Evolutionary conservation across 352 stramenopile genomes (phyloP).

Genomic region (Pythium plurisporium): DNA sequence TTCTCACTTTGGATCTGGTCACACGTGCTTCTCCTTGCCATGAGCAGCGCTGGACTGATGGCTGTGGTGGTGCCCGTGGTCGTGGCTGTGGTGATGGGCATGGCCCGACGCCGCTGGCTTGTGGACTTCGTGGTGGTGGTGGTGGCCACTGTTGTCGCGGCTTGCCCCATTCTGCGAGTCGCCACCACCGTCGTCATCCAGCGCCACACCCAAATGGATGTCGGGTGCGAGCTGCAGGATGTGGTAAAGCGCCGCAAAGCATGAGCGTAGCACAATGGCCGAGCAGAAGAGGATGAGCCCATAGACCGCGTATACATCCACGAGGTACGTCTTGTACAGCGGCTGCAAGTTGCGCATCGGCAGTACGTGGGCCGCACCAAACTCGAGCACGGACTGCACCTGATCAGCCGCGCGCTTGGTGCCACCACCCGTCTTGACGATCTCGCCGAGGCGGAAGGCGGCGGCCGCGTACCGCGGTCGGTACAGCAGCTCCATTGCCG

Average conservation of each 20-base stretch:
- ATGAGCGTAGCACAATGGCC: constrained; percentile 78
- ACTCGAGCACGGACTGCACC: constrained; percentile 48
- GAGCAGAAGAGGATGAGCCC: constrained; percentile 74
- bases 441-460: constrained; percentile 43
- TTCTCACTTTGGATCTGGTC: no score
- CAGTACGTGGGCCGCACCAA: constrained; percentile 47
- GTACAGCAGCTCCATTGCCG: constrained; percentile 36
- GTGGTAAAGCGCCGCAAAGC: constrained; percentile 59
- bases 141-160: neutral
- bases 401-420: constrained; percentile 46
- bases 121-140: constrained; percentile 11
- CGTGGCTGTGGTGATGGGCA: constrained; percentile 8
- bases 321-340: constrained; percentile 79
- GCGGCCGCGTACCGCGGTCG: constrained; percentile 33
- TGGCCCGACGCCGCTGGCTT: constrained; percentile 9
- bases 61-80: constrained; percentile 9
- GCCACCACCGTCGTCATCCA: constrained; percentile 16
- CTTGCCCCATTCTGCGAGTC: neutral
- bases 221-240: constrained; percentile 48
- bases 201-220: constrained; percentile 20
- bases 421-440: constrained; percentile 60
- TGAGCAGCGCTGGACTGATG: neutral
- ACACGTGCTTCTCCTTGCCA: constrained; percentile 18
- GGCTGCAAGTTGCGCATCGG: constrained; percentile 56
- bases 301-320: constrained; percentile 87